Conservation (phyloP, 768 basidiomycete genomes). For the Mycena albidolilacea region DNA sequence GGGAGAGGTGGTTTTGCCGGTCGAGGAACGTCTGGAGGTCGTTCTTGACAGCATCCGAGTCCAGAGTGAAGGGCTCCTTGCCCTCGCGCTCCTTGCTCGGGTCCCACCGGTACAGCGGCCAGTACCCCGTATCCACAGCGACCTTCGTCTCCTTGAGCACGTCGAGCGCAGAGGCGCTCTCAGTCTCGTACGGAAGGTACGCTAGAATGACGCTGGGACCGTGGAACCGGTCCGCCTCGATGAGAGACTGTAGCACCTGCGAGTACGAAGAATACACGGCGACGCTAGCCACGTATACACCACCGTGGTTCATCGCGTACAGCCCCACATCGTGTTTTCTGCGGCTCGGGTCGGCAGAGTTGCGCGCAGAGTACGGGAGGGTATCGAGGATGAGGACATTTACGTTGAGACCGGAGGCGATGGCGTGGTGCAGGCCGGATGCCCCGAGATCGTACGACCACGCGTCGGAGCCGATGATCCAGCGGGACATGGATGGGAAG, state of each 20-base stretch:
- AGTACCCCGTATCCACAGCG: slow-evolving; percentile 96
- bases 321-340: slow-evolving; percentile 97
- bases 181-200: slow-evolving; percentile 90
- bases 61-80: slow-evolving; percentile 91
- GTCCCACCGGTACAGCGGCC: slow-evolving; percentile 99
- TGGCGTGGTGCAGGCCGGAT: slow-evolving; percentile 94
- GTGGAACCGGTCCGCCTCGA: slow-evolving; percentile 91
- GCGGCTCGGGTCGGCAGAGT: slow-evolving; percentile 76
- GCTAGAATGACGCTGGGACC: slow-evolving; percentile 95
- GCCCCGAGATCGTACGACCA: slow-evolving; percentile 98
- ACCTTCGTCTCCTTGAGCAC: slow-evolving; percentile 98
- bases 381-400: slow-evolving; percentile 98
- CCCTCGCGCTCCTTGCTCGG: slow-evolving; percentile 84
- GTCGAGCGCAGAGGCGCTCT: slow-evolving; percentile 85
- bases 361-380: slow-evolving; percentile 87
- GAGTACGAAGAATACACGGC: slow-evolving; percentile 97
- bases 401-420: slow-evolving; percentile 91
- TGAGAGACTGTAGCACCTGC: slow-evolving; percentile 91
- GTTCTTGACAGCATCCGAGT: slow-evolving; percentile 94
- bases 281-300: slow-evolving; percentile 95
- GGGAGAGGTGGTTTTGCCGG: slow-evolving; percentile 95
- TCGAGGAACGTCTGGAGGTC: slow-evolving; percentile 96
- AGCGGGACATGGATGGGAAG: slow-evolving; percentile 81
- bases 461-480: slow-evolving; percentile 98
- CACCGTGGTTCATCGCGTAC: slow-evolving; percentile 98